These are phyloP conservation scores for Lentinula aciculospora DNA, from an alignment of 768 basidiomycete species.

Conservation along the genomic window DNA sequence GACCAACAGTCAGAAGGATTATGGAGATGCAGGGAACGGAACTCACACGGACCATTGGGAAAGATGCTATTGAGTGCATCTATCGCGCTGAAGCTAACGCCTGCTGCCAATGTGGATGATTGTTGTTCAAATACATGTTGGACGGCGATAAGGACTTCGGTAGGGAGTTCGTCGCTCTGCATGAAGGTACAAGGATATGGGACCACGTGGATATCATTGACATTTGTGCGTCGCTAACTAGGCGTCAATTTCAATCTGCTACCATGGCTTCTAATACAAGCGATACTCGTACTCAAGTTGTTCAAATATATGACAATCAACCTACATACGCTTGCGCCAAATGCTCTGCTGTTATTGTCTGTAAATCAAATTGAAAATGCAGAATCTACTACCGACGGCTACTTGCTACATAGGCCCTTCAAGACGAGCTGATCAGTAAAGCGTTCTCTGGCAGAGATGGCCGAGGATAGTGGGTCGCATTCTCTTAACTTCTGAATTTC, in stretches of 20 bases:
- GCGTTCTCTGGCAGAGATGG: slow-evolving; percentile 81
- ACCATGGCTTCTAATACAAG: slow-evolving; percentile 20
- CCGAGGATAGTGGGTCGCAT: slow-evolving; percentile 63
- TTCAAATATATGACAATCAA: slow-evolving; percentile 57
- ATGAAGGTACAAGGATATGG: slow-evolving; percentile 20
- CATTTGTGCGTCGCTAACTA: no score
- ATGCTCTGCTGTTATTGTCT: slow-evolving; percentile 67
- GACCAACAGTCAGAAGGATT: background rate
- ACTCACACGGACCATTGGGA: slow-evolving; percentile 57
- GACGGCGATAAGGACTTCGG: slow-evolving; percentile 64
- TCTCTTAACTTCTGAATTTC: background rate
- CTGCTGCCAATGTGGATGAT: slow-evolving; percentile 51
- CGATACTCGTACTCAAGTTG: slow-evolving; percentile 50
- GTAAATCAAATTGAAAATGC: slow-evolving; percentile 16
- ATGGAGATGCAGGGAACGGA: background rate
- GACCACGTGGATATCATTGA: background rate
- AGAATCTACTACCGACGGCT: background rate
- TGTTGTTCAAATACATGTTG: slow-evolving; percentile 55
- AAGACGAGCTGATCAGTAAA: slow-evolving; percentile 84
- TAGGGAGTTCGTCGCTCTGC: slow-evolving; percentile 49
- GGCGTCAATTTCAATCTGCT: no score
- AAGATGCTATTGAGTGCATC: slow-evolving; percentile 66
- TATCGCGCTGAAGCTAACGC: slow-evolving; percentile 50
- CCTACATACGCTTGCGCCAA: slow-evolving; percentile 65
- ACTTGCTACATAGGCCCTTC: slow-evolving; percentile 48